Base-by-base conservation (phyloP, 2,329 filamentous ascomycete species). In the Fusarium cyanostomum region DNA sequence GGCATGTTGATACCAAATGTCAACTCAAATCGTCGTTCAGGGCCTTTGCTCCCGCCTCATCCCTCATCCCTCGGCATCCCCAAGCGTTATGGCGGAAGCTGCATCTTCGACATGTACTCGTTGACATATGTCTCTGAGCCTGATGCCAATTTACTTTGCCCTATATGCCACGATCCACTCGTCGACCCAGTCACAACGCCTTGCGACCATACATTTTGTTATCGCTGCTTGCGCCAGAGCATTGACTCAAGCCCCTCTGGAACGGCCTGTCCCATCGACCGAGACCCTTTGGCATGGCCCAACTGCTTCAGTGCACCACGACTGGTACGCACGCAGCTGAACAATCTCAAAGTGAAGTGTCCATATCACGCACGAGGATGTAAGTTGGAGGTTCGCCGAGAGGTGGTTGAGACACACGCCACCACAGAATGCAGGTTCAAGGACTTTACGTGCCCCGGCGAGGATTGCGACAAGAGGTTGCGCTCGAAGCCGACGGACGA, bases 191-290 rank as follows among this genome's bases (percentile, higher is more conserved):
- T 87, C 43, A 87, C 86, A 37, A 89, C 86, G 1, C 77, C 78
- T 8, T 90, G 87, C 74, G 84, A 88, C 56, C 87, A 90, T 71
- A 87, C 86, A 11, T 90, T 90, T 71, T 90, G 87, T 68, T 81
- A 82, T 48, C 78, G 78, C 5, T 90, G 87, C 69, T 77, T 89
- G 46, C 76, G 77, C 26, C 71, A 77, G 28, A 77, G 77, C 66
- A 77, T 79, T 42, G 70, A 75, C 10, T 77, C 75, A 3, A 79
- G 77, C 38, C 77, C 77, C 7, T 75, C 77, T 2, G 76, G 77
- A 6, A 74, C 74, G 2, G 74, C 78, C 30, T 89, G 86, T 56
- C 86, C 86, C 3, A 82, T 89, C 53, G 86, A 89, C 71, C 80
- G 86, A n/a, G 79, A 79, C 12, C 75, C 77, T 10, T 46, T 79